A percentile compares a stretch with the other conserved stretches of the same genome.
These are phyloP conservation scores for Microstroma glucosiphilum DNA, from an alignment of 1,284 basidiomycete species.

Conservation along the genomic window DNA sequence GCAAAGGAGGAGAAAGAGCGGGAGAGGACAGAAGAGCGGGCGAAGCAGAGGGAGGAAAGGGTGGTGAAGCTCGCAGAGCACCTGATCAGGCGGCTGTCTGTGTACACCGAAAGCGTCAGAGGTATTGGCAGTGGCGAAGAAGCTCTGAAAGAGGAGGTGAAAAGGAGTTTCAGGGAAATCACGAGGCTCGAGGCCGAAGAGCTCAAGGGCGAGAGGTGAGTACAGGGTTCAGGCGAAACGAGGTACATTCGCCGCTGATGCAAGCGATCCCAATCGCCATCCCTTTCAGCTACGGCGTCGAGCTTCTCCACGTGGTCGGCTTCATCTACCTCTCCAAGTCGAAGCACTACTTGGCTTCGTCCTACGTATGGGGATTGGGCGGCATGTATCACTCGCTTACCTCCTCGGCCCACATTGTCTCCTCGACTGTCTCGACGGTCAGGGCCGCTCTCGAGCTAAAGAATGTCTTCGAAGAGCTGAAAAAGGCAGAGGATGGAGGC, in stretches of 20 bases:
- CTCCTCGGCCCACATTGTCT: slow-evolving; percentile 38
- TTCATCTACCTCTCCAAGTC: slow-evolving; percentile 66
- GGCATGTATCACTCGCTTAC: slow-evolving; percentile 26
- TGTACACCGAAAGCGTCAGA: slow-evolving; percentile 83
- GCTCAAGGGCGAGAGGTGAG: slow-evolving; percentile 61
- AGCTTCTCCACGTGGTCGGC: slow-evolving; percentile 83
- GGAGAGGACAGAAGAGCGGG: slow-evolving; percentile 67
- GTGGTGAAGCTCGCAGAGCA: slow-evolving; percentile 76
- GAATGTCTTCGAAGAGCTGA: slow-evolving; percentile 84
- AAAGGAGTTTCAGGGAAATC: slow-evolving; percentile 41
- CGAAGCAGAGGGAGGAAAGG: slow-evolving; percentile 68
- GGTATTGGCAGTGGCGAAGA: slow-evolving; percentile 60
- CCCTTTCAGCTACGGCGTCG: slow-evolving; percentile 70
- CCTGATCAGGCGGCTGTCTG: slow-evolving; percentile 76
- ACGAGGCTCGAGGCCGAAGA: slow-evolving; percentile 48
- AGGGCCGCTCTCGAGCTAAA: slow-evolving; percentile 60
- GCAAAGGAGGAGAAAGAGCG: slow-evolving; percentile 65
- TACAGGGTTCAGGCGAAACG: neutral
- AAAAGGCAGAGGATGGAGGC: slow-evolving; percentile 68
- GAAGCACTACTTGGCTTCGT: slow-evolving; percentile 44
- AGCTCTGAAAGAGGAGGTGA: slow-evolving; percentile 57
- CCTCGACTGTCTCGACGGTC: slow-evolving; percentile 46
- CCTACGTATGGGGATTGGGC: slow-evolving; percentile 22
- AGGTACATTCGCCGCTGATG: too few species aligned
- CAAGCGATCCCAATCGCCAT: too few species aligned